Base-by-base conservation (phyloP, 148 eudicot genomes). In the Rhododendron ferrugineum region DNA sequence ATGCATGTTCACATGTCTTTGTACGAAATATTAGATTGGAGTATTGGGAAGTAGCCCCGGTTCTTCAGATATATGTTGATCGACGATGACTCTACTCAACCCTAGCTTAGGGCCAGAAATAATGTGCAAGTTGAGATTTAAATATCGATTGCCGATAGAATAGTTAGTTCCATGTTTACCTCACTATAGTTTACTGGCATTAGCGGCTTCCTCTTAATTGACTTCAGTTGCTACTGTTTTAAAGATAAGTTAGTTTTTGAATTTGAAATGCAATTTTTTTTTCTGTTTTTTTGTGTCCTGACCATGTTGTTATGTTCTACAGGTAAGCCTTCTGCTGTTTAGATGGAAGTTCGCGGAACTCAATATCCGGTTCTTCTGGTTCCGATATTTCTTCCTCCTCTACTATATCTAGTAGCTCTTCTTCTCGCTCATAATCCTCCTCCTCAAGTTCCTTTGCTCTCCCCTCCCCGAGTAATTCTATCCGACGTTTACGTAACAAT, bases 251-350 rank as follows among this genome's bases (percentile, higher is more conserved):
- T 2, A 32, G 44, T 46, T 18, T 11, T 40, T 77, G 42, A 37
- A 37, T 37, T 37, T 37, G 49, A 20, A 60, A 82, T 62, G 76
- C 75, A 22, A 42, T 26, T 23, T 62, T 37, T 36, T 37, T 0
- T 5, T 36, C 36, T 37, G 42, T 0, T 64, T 37, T 36, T 23
- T n/a, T 87, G 50, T 26, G 23, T 42, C 34, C 62, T 80, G 13
- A n/a, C 72, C 23, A 62, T 47, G 87, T 62, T 82, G 73, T 84
- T 46, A 22, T 73, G 34, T 84, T 87, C 89, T 80, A 73, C 92
- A 96, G 7, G 44, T 40, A 40, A 40, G 44, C 44, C 44, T 40
- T 5, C 44, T 40, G 44, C 44, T 40, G 44, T 40, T 40, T 40
- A 7, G 44, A 40, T 40, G 44, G 44, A 40, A 40, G 44, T 40